These are phyloP conservation scores for Strobilomyces dryophilus DNA, from an alignment of 768 basidiomycete species.

Conservation along the genomic window DNA sequence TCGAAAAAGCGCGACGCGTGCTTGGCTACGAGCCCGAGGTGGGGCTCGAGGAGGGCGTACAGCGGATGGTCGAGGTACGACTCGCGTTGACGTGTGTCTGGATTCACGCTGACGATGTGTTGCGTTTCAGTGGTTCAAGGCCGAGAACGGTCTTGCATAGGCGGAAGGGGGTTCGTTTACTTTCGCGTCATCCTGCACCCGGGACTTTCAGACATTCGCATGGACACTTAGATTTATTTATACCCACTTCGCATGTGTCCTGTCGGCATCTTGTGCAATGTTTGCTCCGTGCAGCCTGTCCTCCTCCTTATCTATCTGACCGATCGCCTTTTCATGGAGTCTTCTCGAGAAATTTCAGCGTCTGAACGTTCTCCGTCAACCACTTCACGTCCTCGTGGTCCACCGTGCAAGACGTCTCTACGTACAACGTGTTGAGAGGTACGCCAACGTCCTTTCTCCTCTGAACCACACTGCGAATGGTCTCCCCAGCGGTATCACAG, in stretches of 20 bases:
- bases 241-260: constrained; percentile 5
- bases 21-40: constrained; percentile 93
- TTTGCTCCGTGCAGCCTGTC: not conserved
- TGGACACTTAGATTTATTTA: not conserved
- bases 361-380: not conserved
- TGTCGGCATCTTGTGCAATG: not conserved
- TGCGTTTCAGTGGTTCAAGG: constrained; percentile 26
- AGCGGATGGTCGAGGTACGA: constrained; percentile 69
- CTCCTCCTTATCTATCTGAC: not conserved
- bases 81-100: not conserved
- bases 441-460: not conserved
- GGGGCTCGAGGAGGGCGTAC: constrained; percentile 83
- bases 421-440: not conserved
- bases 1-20: constrained; percentile 87
- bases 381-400: not conserved
- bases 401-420: not conserved
- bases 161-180: not conserved
- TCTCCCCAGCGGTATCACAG: not conserved
- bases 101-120: not conserved
- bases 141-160: constrained; percentile 28
- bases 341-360: not conserved
- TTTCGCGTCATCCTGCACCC: not conserved
- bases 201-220: not conserved
- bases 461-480: not conserved
- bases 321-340: not conserved